Evolutionary conservation across 805 yeast species (phyloP).

Genomic region (Priceomyces carsonii): DNA sequence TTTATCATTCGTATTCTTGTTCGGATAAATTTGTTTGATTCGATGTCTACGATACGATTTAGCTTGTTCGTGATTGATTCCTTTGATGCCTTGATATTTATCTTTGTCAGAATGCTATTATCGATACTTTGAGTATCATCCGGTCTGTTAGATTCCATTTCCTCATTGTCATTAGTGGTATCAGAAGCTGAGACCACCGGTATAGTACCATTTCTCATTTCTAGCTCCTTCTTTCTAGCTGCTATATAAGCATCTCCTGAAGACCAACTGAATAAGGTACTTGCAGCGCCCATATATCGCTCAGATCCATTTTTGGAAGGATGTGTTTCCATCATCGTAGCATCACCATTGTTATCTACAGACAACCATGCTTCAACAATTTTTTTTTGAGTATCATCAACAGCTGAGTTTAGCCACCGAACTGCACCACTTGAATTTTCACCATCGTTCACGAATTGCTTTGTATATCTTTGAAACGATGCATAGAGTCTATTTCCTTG

Average conservation of each 20-base stretch:
- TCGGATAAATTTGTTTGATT: slow-evolving; percentile 38
- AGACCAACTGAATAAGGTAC: slow-evolving; percentile 44
- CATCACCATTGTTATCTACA: slow-evolving; percentile 12
- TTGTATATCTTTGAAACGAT: slow-evolving; percentile 33
- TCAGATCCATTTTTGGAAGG: slow-evolving; percentile 1
- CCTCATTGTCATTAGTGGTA: slow-evolving; percentile 3
- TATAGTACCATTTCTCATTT: background rate
- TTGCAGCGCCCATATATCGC: slow-evolving; percentile 15
- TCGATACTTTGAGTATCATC: slow-evolving; percentile 4
- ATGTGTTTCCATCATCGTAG: slow-evolving; percentile 1
- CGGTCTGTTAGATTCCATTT: slow-evolving; percentile 8
- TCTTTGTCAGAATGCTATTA: slow-evolving; percentile 5
- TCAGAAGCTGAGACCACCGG: background rate
- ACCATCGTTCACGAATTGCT: slow-evolving; percentile 30
- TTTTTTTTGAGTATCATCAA: slow-evolving; percentile 19
- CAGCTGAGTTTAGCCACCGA: slow-evolving; percentile 32
- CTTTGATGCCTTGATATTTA: slow-evolving; percentile 15
- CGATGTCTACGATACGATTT: slow-evolving; percentile 31
- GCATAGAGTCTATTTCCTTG: slow-evolving; percentile 31
- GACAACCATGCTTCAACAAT: slow-evolving; percentile 26
- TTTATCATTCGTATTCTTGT: slow-evolving; percentile 38
- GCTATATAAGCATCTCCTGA: slow-evolving; percentile 41
- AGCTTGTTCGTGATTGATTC: slow-evolving; percentile 25
- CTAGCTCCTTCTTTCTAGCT: slow-evolving; percentile 27
- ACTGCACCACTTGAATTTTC: slow-evolving; percentile 14